Percentiles rank a stretch among this genome's conserved stretches.
phyloP scores from a whole-genome alignment of 1,139 yeast genomes.

The Pichia sp. region DNA sequence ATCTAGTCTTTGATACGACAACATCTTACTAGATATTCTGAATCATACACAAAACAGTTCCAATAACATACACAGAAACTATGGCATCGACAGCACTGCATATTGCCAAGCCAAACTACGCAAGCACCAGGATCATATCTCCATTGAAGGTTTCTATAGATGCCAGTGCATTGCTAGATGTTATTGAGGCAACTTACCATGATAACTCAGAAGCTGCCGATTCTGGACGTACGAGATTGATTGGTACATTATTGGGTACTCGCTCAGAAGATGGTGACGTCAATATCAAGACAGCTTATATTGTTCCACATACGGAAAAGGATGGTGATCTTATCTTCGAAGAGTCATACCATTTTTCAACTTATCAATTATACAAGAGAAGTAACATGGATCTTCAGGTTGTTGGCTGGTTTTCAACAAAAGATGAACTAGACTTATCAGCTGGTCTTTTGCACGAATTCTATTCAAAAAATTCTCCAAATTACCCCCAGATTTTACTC shows the following conservation, averaged over 20 bases:
- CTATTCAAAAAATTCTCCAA: slow-evolving; percentile 66
- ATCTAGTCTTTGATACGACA: too few relatives aligned
- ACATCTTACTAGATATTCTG: too few relatives aligned
- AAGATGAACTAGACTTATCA: slow-evolving; percentile 61
- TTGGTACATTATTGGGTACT: slow-evolving; percentile 78
- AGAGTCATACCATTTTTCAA: slow-evolving; percentile 66
- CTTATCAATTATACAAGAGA: slow-evolving; percentile 70
- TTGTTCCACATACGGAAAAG: slow-evolving; percentile 80
- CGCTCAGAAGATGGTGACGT: slow-evolving; percentile 84
- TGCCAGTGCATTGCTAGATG: slow-evolving; percentile 71
- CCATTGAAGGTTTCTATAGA: slow-evolving; percentile 48
- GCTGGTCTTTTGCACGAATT: slow-evolving; percentile 85
- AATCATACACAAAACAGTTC: too few relatives aligned
- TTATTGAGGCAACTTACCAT: slow-evolving; percentile 55
- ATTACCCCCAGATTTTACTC: slow-evolving; percentile 72
- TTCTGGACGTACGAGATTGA: slow-evolving; percentile 50
- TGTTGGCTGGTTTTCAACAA: slow-evolving; percentile 86
- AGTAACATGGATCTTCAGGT: slow-evolving; percentile 78
- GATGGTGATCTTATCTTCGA: slow-evolving; percentile 73
- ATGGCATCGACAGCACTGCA: slow-evolving; percentile 42
- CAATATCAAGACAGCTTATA: slow-evolving; percentile 72
- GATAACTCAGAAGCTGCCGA: slow-evolving; percentile 34
- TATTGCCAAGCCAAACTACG: slow-evolving; percentile 57
- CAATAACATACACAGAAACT: too few relatives aligned
- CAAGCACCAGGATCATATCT: slow-evolving; percentile 43